phyloP scores from a whole-genome alignment of 2,329 filamentous ascomycete species.

The Chrysosporium keratinophilum region DNA sequence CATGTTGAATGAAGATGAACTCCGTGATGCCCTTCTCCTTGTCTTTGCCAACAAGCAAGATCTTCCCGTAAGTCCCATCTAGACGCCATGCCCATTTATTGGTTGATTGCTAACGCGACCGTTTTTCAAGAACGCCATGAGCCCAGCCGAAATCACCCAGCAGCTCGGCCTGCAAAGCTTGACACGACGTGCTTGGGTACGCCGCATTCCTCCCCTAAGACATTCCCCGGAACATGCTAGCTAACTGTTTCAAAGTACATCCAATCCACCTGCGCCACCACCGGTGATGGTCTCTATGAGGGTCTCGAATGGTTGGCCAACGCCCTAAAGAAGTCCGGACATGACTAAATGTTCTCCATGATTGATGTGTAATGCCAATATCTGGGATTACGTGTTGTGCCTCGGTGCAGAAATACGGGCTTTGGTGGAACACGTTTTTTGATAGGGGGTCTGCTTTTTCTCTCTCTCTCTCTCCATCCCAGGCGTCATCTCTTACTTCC shows the following conservation, averaged over 20 bases:
- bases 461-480: conserved; percentile 11
- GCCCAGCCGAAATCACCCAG: conserved; percentile 98
- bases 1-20: conserved; percentile 98
- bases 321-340: conserved; percentile 62
- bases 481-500: conserved; percentile 12
- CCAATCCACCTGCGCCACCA: conserved; percentile 98
- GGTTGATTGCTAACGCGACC: conserved; percentile 12
- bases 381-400: conserved; percentile 15
- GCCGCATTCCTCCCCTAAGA: conserved; percentile 33
- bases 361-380: conserved; percentile 15
- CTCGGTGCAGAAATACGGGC: conserved; percentile 14
- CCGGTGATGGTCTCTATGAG: conserved; percentile 98
- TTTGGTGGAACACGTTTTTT: conserved; percentile 15
- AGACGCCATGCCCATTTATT: background rate
- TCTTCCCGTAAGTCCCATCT: conserved; percentile 63
- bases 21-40: conserved; percentile 89
- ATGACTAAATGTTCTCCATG: conserved; percentile 32
- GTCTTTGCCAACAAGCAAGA: conserved; percentile 99
- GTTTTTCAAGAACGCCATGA: conserved; percentile 80
- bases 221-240: conserved; percentile 12
- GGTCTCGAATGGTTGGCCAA: conserved; percentile 89
- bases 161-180: conserved; percentile 99
- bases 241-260: conserved; percentile 59
- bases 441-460: background rate
- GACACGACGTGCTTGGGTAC: conserved; percentile 97